Conservation (phyloP, 2,329 filamentous ascomycete species). For the Fulvia fulva region DNA sequence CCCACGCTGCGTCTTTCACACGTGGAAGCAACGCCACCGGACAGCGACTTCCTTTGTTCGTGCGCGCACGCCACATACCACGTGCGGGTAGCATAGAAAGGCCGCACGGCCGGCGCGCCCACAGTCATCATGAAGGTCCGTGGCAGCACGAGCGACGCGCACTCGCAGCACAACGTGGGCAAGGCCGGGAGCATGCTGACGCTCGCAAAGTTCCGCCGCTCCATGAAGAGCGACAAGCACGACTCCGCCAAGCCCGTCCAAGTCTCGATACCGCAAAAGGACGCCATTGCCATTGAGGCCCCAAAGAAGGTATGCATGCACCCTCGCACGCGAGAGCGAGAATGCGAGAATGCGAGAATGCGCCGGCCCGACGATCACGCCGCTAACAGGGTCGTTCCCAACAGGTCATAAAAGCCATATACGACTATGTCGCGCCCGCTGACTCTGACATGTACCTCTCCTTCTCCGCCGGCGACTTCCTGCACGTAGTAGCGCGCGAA, state of each 20-base stretch:
- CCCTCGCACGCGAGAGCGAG: too few relatives aligned
- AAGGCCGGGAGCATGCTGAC: slow-evolving; percentile 4
- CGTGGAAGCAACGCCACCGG: background rate
- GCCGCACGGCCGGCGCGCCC: slow-evolving; percentile 1
- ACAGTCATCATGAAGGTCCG: slow-evolving; percentile 21
- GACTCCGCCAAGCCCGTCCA: slow-evolving; percentile 61
- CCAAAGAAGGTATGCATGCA: slow-evolving; percentile 74
- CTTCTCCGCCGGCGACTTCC: slow-evolving; percentile 94
- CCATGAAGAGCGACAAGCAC: slow-evolving; percentile 84
- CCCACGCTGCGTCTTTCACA: background rate
- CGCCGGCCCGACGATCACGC: background rate
- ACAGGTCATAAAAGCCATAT: slow-evolving; percentile 93
- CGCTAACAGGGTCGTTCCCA: background rate
- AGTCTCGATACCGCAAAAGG: slow-evolving; percentile 76
- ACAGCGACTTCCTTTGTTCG: background rate
- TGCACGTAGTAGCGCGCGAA: slow-evolving; percentile 94
- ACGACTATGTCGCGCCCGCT: slow-evolving; percentile 75
- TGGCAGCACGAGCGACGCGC: slow-evolving; percentile 2
- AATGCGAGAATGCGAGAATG: background rate
- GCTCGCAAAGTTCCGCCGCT: slow-evolving; percentile 62
- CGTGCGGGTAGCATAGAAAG: background rate
- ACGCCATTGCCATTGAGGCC: slow-evolving; percentile 81
- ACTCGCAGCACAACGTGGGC: background rate
- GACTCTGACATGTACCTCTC: slow-evolving; percentile 63
- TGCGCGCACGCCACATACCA: background rate